Conservation (phyloP, 2,329 filamentous ascomycete species). For the Pseudocercospora cruenta region DNA sequence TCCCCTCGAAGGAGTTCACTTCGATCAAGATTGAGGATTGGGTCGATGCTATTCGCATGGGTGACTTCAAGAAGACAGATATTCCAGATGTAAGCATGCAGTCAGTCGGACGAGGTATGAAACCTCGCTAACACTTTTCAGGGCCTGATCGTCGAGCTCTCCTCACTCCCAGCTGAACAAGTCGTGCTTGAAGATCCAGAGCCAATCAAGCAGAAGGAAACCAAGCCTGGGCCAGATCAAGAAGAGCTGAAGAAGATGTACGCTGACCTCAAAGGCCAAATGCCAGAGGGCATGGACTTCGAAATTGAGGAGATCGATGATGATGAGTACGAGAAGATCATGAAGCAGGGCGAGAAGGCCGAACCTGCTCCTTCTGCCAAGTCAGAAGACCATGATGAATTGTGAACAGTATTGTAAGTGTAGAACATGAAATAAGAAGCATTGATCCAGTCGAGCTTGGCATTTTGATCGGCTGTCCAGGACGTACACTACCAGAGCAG, state of each 20-base stretch:
- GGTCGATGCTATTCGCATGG: slow-evolving; percentile 89
- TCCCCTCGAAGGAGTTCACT: slow-evolving; percentile 62
- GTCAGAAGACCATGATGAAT: slow-evolving; percentile 35
- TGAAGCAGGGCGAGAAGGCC: slow-evolving; percentile 31
- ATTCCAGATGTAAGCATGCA: slow-evolving; percentile 55
- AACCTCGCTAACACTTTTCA: not conserved
- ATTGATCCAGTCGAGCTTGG: not conserved
- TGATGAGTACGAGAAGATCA: slow-evolving; percentile 37
- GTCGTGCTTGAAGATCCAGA: slow-evolving; percentile 30
- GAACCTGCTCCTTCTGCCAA: slow-evolving; percentile 9
- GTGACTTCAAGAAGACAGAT: slow-evolving; percentile 79
- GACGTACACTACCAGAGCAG: no score
- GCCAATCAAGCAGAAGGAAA: slow-evolving; percentile 19
- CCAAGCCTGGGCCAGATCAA: slow-evolving; percentile 13
- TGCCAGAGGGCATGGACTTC: slow-evolving; percentile 39
- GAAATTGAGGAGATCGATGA: slow-evolving; percentile 42
- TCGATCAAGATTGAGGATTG: slow-evolving; percentile 71
- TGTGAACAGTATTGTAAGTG: slow-evolving; percentile 24
- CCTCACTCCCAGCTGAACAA: slow-evolving; percentile 32
- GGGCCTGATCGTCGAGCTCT: slow-evolving; percentile 40
- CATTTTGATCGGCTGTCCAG: no score
- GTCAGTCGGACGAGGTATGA: not conserved
- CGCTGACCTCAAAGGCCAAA: slow-evolving; percentile 31
- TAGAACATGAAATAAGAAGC: not conserved
- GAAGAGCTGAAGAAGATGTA: slow-evolving; percentile 27